Evolutionary conservation across 768 basidiomycete genomes (phyloP).

Genomic region (Mycena metata): DNA sequence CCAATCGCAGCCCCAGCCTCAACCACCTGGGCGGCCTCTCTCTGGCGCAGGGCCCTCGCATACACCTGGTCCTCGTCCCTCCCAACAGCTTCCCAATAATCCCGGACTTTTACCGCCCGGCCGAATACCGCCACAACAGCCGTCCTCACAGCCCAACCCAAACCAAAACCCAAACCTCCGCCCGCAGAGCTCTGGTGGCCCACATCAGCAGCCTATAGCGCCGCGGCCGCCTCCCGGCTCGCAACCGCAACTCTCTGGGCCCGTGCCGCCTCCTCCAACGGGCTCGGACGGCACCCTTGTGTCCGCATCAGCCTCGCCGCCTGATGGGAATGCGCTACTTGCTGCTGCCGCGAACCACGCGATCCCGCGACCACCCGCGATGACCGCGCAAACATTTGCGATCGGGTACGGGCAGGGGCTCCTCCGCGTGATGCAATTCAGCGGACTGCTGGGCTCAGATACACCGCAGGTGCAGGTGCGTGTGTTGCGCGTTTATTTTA

Average conservation of each 20-base stretch:
- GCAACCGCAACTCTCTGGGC: neutral
- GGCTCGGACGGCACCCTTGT: constrained; percentile 36
- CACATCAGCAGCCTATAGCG: constrained; percentile 40
- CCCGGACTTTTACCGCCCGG: constrained; percentile 37
- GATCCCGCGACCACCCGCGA: constrained; percentile 26
- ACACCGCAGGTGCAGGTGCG: constrained; percentile 30
- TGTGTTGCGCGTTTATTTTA: neutral
- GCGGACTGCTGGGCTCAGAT: constrained; percentile 69
- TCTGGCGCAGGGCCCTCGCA: constrained; percentile 63
- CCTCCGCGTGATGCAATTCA: constrained; percentile 76
- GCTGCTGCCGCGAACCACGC: neutral
- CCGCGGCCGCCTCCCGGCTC: constrained; percentile 31
- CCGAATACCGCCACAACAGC: constrained; percentile 45
- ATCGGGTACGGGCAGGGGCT: constrained; percentile 75
- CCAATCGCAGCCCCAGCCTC: constrained; percentile 70
- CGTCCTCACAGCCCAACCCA: constrained; percentile 33
- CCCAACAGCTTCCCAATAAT: constrained; percentile 52
- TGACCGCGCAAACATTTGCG: constrained; percentile 39
- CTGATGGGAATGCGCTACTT: constrained; percentile 27
- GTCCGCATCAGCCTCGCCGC: constrained; percentile 36
- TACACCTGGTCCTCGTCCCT: constrained; percentile 62
- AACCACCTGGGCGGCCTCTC: constrained; percentile 60
- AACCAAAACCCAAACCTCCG: constrained; percentile 15
- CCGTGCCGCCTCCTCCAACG: constrained; percentile 22
- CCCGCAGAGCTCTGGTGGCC: constrained; percentile 33